phyloP scores from a whole-genome alignment of 1,284 basidiomycete species.

The Ganoderma lingzhi region DNA sequence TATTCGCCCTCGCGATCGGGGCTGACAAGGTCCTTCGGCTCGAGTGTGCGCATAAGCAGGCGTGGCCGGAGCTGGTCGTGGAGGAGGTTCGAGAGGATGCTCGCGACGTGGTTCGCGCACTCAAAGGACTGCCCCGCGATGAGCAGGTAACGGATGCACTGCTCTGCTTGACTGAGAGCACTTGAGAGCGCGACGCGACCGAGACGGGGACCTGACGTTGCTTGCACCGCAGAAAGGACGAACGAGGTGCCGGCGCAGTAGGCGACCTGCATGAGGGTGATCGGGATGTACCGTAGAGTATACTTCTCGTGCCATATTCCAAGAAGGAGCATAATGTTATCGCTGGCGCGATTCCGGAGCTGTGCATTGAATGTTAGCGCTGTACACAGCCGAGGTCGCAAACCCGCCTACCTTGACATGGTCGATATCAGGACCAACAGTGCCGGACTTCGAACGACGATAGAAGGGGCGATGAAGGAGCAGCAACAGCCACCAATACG shows the following conservation, averaged over 20 bases:
- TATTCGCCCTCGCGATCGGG: conserved; percentile 13
- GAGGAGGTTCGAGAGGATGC: conserved; percentile 47
- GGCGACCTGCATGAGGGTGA: conserved; percentile 68
- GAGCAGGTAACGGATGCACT: conserved; percentile 56
- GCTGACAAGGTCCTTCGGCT: conserved; percentile 35
- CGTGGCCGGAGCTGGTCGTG: conserved; percentile 44
- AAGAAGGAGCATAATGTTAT: conserved; percentile 68
- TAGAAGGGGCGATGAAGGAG: conserved; percentile 74
- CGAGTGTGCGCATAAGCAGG: conserved; percentile 39
- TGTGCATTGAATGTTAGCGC: conserved; percentile 34
- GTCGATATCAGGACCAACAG: conserved; percentile 53
- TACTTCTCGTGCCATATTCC: conserved; percentile 65
- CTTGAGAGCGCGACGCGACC: conserved; percentile 42
- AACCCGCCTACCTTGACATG: conserved; percentile 54
- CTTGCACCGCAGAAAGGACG: conserved; percentile 64
- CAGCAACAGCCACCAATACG: conserved; percentile 71
- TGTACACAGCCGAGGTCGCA: neutral
- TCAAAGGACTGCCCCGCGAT: conserved; percentile 61
- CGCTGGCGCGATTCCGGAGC: conserved; percentile 72
- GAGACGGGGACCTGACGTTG: conserved; percentile 49
- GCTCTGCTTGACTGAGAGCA: conserved; percentile 52
- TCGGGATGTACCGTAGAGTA: conserved; percentile 65
- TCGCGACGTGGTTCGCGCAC: conserved; percentile 56
- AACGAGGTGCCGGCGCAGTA: conserved; percentile 74
- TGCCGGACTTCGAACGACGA: conserved; percentile 52